These are phyloP conservation scores for Fonsecaea multimorphosa DNA, from an alignment of 2,329 filamentous ascomycete genomes.

Conservation along the genomic window DNA sequence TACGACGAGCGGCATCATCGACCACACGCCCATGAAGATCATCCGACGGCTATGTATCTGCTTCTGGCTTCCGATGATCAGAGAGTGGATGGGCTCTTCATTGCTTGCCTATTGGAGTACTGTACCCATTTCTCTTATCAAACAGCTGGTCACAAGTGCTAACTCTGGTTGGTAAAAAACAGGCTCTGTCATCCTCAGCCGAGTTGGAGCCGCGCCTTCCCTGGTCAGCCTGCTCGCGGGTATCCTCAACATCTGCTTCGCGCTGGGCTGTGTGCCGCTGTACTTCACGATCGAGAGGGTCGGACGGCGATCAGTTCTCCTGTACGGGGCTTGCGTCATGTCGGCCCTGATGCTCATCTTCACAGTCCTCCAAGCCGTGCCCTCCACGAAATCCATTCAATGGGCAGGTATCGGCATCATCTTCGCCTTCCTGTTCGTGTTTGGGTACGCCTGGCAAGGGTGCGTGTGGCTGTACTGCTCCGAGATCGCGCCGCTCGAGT, in stretches of 20 bases:
- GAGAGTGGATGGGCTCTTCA: slow-evolving; percentile 30
- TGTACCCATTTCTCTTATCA: slow-evolving; percentile 8
- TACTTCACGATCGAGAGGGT: slow-evolving; percentile 34
- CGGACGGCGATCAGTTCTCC: slow-evolving; percentile 26
- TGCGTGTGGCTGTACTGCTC: slow-evolving; percentile 43
- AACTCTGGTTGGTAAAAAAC: not conserved
- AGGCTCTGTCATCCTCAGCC: slow-evolving; percentile 30
- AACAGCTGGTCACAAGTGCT: not conserved
- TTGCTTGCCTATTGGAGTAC: slow-evolving; percentile 26
- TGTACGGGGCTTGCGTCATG: slow-evolving; percentile 31
- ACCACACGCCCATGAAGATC: slow-evolving; percentile 29
- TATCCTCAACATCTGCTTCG: slow-evolving; percentile 32
- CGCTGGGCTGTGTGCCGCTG: slow-evolving; percentile 30
- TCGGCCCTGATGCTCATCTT: slow-evolving; percentile 32
- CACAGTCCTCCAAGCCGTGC: slow-evolving; percentile 23
- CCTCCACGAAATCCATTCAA: slow-evolving; percentile 34
- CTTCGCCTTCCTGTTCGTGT: slow-evolving; percentile 43
- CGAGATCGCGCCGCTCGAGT: slow-evolving; percentile 46
- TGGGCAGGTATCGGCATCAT: slow-evolving; percentile 44
- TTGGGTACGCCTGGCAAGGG: slow-evolving; percentile 44
- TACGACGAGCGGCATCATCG: slow-evolving; percentile 28
- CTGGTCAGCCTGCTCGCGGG: slow-evolving; percentile 29
- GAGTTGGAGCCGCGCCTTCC: slow-evolving; percentile 21
- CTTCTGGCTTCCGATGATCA: slow-evolving; percentile 32
- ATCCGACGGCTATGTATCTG: slow-evolving; percentile 30